Base-by-base conservation (phyloP, 345 rosid species). In the Salix dunnii region DNA sequence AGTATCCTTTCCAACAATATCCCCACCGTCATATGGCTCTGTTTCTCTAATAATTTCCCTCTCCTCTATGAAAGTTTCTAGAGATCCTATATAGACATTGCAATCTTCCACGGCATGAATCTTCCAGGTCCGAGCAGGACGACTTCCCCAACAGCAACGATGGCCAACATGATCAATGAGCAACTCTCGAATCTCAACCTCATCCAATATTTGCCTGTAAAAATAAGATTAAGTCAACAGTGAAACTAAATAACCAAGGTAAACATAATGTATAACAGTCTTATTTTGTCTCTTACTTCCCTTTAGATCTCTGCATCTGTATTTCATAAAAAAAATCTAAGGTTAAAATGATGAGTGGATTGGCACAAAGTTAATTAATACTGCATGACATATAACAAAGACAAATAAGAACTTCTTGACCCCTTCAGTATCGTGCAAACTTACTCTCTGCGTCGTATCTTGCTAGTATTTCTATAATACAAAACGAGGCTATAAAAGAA, bases 81-180 rank as follows among this genome's bases (percentile, higher is more conserved):
- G 90, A 67, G 97, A 91, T 74, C 99, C 99, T 4, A 92, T 92
- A 76, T 93, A 92, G 70, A 96, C 98, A 84, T 93, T 93, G 83
- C 99, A 96, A 86, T 92, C 99, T 82, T 96, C 99, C 3, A 93
- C 76, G 0, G 92, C 82, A 38, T 68, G 91, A 85, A 96, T 96
- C 88, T 85, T 96, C 98, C 99, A 96, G 5, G 97, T 87, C 51
- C 99, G 90, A 86, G 99, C 95, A 35, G 96, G 99, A 74, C 90
- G 95, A 76, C 99, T 96, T 77, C 98, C 99, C 98, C 98, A 93
- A 84, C 99, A 96, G 69, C 97, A 96, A 65, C 91, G 93, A 76
- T 93, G 99, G 38, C 95, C 97, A 13, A 96, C 89, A 76, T 92
- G 96, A 79, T 93, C 96, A 72, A 96, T 90, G n/a, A 96, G 97